phyloP scores from a whole-genome alignment of 306 rosid genomes.

The Malus sylvestris region DNA sequence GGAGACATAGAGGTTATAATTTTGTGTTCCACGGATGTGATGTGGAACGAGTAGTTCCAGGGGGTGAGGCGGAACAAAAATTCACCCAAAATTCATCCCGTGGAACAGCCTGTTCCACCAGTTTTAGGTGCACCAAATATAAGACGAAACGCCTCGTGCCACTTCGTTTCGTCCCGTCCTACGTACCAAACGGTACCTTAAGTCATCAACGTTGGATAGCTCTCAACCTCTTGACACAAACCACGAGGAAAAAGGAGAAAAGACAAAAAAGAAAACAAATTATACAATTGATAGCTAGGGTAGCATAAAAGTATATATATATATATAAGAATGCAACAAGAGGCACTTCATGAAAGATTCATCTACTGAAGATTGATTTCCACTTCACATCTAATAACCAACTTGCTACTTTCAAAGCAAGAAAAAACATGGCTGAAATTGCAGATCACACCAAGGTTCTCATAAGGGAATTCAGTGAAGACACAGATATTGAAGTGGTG shows the following conservation, averaged over 20 bases:
- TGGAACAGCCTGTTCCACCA: too few species aligned
- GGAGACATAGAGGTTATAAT: too few species aligned
- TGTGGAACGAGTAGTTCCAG: too few species aligned
- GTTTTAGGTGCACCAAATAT: too few species aligned
- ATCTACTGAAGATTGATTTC: conserved; percentile 7
- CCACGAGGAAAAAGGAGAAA: background rate
- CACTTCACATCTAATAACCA: conserved; percentile 12
- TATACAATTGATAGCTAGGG: background rate
- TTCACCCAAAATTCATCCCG: too few species aligned
- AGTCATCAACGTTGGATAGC: too few species aligned
- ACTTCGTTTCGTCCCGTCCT: too few species aligned
- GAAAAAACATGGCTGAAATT: conserved; percentile 35
- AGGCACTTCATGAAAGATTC: conserved; percentile 21
- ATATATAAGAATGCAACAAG: conserved; percentile 30
- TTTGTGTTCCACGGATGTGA: too few species aligned
- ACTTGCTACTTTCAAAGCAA: conserved; percentile 17
- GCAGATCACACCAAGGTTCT: conserved; percentile 32
- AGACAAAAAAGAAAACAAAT: background rate
- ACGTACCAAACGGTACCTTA: too few species aligned
- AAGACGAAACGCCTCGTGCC: too few species aligned
- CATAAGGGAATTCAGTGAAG: conserved; percentile 62
- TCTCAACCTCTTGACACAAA: background rate
- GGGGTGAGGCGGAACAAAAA: too few species aligned
- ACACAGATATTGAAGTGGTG: conserved; percentile 59
- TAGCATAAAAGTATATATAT: background rate